Conservation (phyloP, 2,329 filamentous ascomycete genomes). For the Phialophora tarda region DNA sequence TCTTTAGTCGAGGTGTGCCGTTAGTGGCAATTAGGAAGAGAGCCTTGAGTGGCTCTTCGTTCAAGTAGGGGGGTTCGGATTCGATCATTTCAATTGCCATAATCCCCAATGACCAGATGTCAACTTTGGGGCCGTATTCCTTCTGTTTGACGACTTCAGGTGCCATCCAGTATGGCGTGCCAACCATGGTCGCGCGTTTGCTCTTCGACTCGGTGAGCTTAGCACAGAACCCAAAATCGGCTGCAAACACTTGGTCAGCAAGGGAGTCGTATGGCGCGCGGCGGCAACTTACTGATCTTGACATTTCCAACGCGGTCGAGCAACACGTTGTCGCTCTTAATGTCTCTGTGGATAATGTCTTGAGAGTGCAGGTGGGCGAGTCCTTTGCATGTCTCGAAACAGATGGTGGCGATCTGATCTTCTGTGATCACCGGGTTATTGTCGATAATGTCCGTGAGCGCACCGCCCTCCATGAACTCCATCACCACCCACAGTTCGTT, state of each 20-base stretch:
- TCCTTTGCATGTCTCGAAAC: constrained; percentile 94
- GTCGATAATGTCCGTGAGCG: constrained; percentile 97
- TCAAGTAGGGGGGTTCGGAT: constrained; percentile 95
- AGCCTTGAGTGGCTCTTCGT: constrained; percentile 96
- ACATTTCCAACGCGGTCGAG: constrained; percentile 93
- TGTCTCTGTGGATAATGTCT: constrained; percentile 98
- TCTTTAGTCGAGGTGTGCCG: constrained; percentile 94
- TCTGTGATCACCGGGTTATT: constrained; percentile 94
- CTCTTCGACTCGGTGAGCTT: constrained; percentile 96
- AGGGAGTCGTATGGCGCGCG: background rate
- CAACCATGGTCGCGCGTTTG: constrained; percentile 98
- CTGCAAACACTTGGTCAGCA: constrained; percentile 55
- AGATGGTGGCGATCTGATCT: constrained; percentile 97
- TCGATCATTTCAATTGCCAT: constrained; percentile 99
- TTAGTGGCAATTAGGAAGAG: constrained; percentile 98
- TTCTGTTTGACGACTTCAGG: constrained; percentile 99
- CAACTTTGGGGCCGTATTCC: constrained; percentile 96
- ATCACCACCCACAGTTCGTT: constrained; percentile 99
- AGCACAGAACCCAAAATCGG: constrained; percentile 98
- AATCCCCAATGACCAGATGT: constrained; percentile 98
- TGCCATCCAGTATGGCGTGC: constrained; percentile 99
- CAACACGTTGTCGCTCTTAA: constrained; percentile 98
- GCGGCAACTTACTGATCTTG: constrained; percentile 80
- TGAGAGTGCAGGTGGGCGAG: constrained; percentile 92
- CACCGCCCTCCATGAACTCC: constrained; percentile 99